Evolutionary conservation across 495 filamentous ascomycete genomes (phyloP), one percentile per base, ranked within the genome.

Genomic region (Neurospora africana): DNA sequence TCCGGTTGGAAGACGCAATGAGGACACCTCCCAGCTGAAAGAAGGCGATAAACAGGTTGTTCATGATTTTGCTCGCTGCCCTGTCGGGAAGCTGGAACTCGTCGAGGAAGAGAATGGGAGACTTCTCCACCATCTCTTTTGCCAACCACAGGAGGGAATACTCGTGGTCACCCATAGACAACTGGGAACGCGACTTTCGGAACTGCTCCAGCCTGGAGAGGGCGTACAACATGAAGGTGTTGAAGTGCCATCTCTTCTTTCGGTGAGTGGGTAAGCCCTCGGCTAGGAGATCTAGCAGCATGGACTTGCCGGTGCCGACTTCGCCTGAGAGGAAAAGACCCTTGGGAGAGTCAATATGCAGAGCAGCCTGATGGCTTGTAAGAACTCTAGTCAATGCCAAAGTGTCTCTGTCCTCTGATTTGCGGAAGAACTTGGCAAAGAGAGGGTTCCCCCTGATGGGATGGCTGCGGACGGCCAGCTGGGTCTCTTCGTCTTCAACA

Each of bases 11-110:
- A 1, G 90, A 91, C 3, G 90, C 90, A 68, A 92, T 82, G 6
- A 93, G 82, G 7, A 92, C 91, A 36, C 91, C 91, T 1, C 91
- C 91, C 5, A 92, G 81, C 69, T 91, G 89, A 74, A 92, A 92
- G 77, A 93, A 92, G 9, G 84, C 82, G n/a, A 89, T 90, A 73
- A 92, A 86, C 23, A 92, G 82, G 75, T 89, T 90, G 39, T 88
- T 90, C 70, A 93, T 78, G 30, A 92, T 90, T 76, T 92, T 92
- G 69, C 86, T 88, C 19, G 90, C 85, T 0, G 86, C 89, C 71
- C 88, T 83, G 78, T 92, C 91, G 0, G 90, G 91, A 17, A 93
- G 80, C 75, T 93, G 90, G 73, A 93, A 92, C 75, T 93, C 90
- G 72, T 92, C 90, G 2, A 92, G 79, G 69, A 93, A 93, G 3